Conservation (phyloP, 306 rosid genomes). For the Citrullus colocynthis region DNA sequence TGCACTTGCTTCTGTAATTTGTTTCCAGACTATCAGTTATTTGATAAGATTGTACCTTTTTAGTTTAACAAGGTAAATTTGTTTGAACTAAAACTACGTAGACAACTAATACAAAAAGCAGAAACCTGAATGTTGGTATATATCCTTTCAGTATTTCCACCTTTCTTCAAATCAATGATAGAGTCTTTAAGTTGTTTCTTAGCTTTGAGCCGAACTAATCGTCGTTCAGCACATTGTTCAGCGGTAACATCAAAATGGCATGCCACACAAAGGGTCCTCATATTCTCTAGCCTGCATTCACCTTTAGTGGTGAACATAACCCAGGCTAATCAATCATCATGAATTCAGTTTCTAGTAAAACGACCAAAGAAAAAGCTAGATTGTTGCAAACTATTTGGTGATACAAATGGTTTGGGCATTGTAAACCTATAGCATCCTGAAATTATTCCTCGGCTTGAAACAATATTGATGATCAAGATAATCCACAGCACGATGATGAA, state of each 20-base stretch:
- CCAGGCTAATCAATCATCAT: neutral
- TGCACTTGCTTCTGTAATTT: constrained; percentile 28
- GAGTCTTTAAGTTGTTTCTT: constrained; percentile 57
- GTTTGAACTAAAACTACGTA: neutral
- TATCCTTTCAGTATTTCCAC: constrained; percentile 10
- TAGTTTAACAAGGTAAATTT: neutral
- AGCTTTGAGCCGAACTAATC: constrained; percentile 49
- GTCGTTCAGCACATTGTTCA: constrained; percentile 71
- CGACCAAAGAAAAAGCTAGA: neutral
- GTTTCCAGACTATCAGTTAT: neutral
- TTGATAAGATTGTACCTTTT: neutral
- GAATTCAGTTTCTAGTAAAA: neutral
- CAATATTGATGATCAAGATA: neutral
- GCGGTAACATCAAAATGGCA: constrained; percentile 76
- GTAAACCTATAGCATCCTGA: neutral
- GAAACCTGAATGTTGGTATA: constrained; percentile 28
- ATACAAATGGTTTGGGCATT: neutral
- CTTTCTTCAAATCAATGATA: constrained; percentile 31
- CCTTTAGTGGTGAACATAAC: constrained; percentile 26
- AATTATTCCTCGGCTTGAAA: neutral
- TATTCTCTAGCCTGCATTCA: constrained; percentile 79
- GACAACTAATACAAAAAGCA: constrained; percentile 6
- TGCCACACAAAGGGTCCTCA: constrained; percentile 90
- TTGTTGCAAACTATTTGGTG: neutral
- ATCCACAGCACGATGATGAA: neutral